These are phyloP conservation scores for Puya raimondii DNA, from an alignment of 176 grass and related monocot genomes.

Conservation along the genomic window DNA sequence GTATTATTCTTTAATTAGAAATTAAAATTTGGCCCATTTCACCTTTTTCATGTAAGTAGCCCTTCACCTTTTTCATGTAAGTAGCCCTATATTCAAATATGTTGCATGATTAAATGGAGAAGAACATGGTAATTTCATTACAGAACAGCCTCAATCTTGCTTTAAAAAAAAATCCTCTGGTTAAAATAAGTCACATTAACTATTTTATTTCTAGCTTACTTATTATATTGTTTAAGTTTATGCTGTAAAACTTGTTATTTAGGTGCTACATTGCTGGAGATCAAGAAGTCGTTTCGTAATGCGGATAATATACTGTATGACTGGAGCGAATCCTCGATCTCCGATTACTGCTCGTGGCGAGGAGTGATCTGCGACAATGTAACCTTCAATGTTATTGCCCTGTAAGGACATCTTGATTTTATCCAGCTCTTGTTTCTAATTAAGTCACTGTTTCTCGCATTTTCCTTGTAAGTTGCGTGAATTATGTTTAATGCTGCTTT, in stretches of 20 bases:
- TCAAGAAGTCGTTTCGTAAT: slow-evolving; percentile 96
- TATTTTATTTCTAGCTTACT: no score
- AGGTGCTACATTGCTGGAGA: slow-evolving; percentile 77
- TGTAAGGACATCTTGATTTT: slow-evolving; percentile 40
- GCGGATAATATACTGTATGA: slow-evolving; percentile 88
- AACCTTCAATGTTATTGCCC: slow-evolving; percentile 73
- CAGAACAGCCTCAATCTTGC: no score
- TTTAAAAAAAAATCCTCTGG: no score
- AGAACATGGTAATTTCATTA: no score
- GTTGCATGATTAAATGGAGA: no score
- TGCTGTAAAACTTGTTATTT: not conserved
- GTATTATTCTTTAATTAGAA: no score
- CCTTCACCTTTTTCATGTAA: no score
- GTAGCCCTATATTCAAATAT: no score
- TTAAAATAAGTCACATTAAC: no score
- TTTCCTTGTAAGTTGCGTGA: not conserved
- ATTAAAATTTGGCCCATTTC: no score
- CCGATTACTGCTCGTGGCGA: slow-evolving; percentile 77
- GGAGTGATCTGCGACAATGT: slow-evolving; percentile 88
- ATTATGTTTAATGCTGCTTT: slow-evolving; percentile 7
- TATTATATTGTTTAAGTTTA: no score
- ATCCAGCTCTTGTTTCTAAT: not conserved
- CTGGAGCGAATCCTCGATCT: slow-evolving; percentile 47
- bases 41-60: no score
- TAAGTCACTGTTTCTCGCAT: not conserved